phyloP scores from a whole-genome alignment of 208 protist species.

The Trypanosoma vivax region DNA sequence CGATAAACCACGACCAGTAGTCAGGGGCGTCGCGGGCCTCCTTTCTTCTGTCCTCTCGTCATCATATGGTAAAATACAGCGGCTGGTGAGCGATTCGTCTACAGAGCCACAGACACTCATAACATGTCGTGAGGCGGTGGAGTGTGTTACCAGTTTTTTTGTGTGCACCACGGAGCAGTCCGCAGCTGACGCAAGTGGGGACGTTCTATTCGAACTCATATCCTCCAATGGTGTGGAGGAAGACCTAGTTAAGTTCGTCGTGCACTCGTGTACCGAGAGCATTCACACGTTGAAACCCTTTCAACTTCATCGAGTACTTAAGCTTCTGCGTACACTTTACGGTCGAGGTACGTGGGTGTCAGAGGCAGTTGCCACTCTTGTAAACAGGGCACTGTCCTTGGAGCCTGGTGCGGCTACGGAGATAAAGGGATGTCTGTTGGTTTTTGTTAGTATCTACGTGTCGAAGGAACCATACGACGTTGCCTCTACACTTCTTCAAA shows the following conservation, averaged over 20 bases:
- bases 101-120: neutral
- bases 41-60: conserved; percentile 12
- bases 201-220: conserved; percentile 37
- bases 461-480: neutral
- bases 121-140: conserved; percentile 28
- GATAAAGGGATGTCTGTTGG: neutral
- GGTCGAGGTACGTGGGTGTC: neutral
- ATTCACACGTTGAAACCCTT: conserved; percentile 19
- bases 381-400: neutral
- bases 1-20: neutral
- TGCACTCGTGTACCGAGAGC: conserved; percentile 38
- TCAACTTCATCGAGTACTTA: conserved; percentile 15
- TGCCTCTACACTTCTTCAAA: neutral
- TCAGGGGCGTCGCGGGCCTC: conserved; percentile 2
- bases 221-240: conserved; percentile 8
- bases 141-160: conserved; percentile 38
- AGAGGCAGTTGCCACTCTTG: neutral
- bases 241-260: conserved; percentile 22
- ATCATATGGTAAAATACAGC: conserved; percentile 14
- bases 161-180: conserved; percentile 26
- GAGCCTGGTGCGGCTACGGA: neutral
- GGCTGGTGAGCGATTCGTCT: neutral
- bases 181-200: conserved; percentile 26
- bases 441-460: neutral
- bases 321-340: neutral